phyloP scores from a whole-genome alignment of 2,329 filamentous ascomycete genomes.

The Ceratocystis destructans region DNA sequence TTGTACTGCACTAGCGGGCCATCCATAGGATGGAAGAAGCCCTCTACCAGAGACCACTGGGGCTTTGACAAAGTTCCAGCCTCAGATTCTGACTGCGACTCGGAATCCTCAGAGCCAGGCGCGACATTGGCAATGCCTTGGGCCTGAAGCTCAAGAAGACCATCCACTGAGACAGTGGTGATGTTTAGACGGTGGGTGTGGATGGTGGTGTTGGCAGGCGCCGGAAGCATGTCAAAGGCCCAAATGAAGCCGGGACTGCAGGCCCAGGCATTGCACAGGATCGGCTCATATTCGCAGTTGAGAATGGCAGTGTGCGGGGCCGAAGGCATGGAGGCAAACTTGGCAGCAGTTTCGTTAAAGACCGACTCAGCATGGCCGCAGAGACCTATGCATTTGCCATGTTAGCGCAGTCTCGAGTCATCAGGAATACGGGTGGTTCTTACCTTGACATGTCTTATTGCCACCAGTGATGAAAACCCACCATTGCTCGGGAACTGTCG shows the following conservation, averaged over 20 bases:
- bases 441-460: slow-evolving; percentile 64
- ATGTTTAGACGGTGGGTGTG: slow-evolving; percentile 54
- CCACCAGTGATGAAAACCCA: slow-evolving; percentile 61
- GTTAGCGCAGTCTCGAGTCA: not conserved
- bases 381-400: slow-evolving; percentile 35
- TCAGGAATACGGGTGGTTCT: slow-evolving; percentile 19
- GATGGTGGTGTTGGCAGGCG: slow-evolving; percentile 49
- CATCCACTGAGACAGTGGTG: slow-evolving; percentile 51
- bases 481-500: slow-evolving; percentile 58
- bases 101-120: not conserved
- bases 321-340: slow-evolving; percentile 46
- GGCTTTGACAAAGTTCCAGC: slow-evolving; percentile 11
- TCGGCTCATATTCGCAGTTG: slow-evolving; percentile 60
- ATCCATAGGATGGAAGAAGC: slow-evolving; percentile 64
- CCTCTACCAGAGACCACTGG: slow-evolving; percentile 37
- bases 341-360: slow-evolving; percentile 50
- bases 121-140: slow-evolving; percentile 32
- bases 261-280: slow-evolving; percentile 64
- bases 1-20: slow-evolving; percentile 50
- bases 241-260: slow-evolving; percentile 50
- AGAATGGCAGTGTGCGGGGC: slow-evolving; percentile 54
- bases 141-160: slow-evolving; percentile 46
- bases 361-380: slow-evolving; percentile 52
- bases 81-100: slow-evolving; percentile 18
- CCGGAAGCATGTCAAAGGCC: slow-evolving; percentile 53